Base-by-base conservation (phyloP, 305 asterid genomes). In the Fraxinus angustifolia region DNA sequence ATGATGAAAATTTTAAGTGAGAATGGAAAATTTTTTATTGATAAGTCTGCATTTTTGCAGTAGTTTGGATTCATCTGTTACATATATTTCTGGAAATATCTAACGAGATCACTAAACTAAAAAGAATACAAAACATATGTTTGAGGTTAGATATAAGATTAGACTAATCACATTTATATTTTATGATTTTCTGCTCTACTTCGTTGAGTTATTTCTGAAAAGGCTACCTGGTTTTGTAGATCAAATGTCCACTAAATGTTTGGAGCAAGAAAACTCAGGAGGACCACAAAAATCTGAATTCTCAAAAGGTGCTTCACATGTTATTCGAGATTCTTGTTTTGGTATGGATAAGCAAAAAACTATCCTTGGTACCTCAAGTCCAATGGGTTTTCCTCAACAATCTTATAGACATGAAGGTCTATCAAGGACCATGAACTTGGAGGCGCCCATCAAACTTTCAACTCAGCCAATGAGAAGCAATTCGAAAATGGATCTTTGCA, bases 401-500 rank as follows among this genome's bases (percentile, higher is more conserved):
- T 67, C 19, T 67, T 23, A 23, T 60, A 23, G 71, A 60, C 33
- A 8, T 60, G 71, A 21, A 58, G 68, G 71, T 60, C 77, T 76
- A 10, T 56, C 58, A 58, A 28, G 68, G 12, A 58, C 68, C 68
- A 17, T 6, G 68, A 82, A 36, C 81, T 67, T 85, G 86, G 89
- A 81, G 31, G 83, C 86, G 8, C 12, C 45, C 2, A 79, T 42
- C 26, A 33, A 62, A 16, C 45, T 35, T 71, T 80, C 8, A 34
- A 19, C 34, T 81, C 65, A 53, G 60, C 86, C 75, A 11, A 12
- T 67, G 31, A 86, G 73, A 45, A 78, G 31, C 33, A 38, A 78
- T 0, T 33, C 65, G 5, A 79, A 81, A 45, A 84, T 86, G 48
- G 83, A 84, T 3, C 74, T 79, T 35, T 91, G 98, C 84, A 78